Evolutionary conservation across 2,329 filamentous ascomycete species (phyloP).

Genomic region (Fonsecaea monophora): DNA sequence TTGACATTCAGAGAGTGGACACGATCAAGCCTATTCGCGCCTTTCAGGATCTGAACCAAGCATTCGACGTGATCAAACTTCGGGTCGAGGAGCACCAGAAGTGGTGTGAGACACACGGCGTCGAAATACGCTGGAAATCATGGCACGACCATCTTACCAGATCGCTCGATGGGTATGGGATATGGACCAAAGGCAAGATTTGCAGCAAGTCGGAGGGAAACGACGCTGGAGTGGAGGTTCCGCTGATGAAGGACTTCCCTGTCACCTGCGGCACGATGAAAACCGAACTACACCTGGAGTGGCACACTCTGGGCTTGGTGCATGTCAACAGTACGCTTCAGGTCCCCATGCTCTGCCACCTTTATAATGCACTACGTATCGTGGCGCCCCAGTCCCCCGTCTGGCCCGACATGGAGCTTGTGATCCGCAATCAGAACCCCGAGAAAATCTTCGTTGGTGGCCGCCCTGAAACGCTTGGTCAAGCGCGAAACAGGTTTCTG

Average conservation of each 20-base stretch:
- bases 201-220: constrained; percentile 2
- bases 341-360: constrained; percentile 11
- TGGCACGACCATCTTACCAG: neutral
- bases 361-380: constrained; percentile 13
- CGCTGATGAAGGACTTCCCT: constrained; percentile 11
- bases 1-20: constrained; percentile 11
- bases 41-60: neutral
- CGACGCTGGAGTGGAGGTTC: constrained; percentile 3
- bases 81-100: constrained; percentile 2
- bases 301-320: constrained; percentile 12
- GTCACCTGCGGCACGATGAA: constrained; percentile 17
- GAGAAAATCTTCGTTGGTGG: constrained; percentile 8
- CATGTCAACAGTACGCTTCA: constrained; percentile 5
- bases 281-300: constrained; percentile 11
- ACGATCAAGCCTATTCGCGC: neutral
- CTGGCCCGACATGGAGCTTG: constrained; percentile 18
- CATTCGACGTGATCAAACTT: constrained; percentile 8
- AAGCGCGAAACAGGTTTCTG: neutral
- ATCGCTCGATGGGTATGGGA: neutral
- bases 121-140: neutral
- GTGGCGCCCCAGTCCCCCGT: constrained; percentile 3
- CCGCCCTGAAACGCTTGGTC: constrained; percentile 1
- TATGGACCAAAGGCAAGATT: constrained; percentile 9
- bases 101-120: constrained; percentile 1
- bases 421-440: constrained; percentile 15